Evolutionary conservation across 805 yeast species (phyloP).

Genomic region (Candida awuae): DNA sequence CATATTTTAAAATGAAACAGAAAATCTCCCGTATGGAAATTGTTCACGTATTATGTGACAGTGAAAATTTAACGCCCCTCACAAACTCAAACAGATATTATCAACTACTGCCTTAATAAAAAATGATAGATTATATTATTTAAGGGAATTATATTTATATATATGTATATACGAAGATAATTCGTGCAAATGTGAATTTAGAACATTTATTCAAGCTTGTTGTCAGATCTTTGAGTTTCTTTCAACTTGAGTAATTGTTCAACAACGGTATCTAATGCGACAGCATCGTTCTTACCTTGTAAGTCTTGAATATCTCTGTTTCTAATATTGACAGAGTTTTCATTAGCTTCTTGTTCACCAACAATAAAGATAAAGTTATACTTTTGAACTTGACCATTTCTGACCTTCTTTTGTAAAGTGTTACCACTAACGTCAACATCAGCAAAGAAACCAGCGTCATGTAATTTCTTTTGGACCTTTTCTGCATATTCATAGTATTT

Average conservation of each 20-base stretch:
- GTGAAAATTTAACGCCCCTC: too few relatives aligned
- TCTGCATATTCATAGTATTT: constrained; percentile 88
- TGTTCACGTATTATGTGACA: too few relatives aligned
- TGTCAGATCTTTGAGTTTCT: constrained; percentile 68
- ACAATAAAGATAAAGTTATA: constrained; percentile 95
- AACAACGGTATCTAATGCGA: constrained; percentile 64
- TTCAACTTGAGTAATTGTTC: constrained; percentile 59
- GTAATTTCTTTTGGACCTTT: constrained; percentile 60
- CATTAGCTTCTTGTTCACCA: constrained; percentile 86
- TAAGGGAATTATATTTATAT: too few relatives aligned
- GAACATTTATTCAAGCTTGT: constrained; percentile 30
- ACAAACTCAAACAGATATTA: too few relatives aligned
- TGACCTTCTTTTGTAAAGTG: constrained; percentile 96
- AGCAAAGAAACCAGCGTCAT: constrained; percentile 74
- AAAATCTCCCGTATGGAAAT: too few relatives aligned
- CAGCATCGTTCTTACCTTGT: constrained; percentile 87
- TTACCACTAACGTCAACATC: constrained; percentile 92
- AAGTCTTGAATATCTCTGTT: constrained; percentile 90
- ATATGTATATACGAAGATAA: too few relatives aligned
- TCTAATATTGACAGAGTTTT: constrained; percentile 84
- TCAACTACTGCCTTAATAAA: too few relatives aligned
- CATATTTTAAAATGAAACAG: too few relatives aligned
- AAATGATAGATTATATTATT: too few relatives aligned
- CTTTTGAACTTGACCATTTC: constrained; percentile 90
- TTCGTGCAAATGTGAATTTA: not conserved